Evolutionary conservation across 2,329 filamentous ascomycete genomes (phyloP), one percentile per base, ranked within the genome.

Genomic region (Colletotrichum karsti): DNA sequence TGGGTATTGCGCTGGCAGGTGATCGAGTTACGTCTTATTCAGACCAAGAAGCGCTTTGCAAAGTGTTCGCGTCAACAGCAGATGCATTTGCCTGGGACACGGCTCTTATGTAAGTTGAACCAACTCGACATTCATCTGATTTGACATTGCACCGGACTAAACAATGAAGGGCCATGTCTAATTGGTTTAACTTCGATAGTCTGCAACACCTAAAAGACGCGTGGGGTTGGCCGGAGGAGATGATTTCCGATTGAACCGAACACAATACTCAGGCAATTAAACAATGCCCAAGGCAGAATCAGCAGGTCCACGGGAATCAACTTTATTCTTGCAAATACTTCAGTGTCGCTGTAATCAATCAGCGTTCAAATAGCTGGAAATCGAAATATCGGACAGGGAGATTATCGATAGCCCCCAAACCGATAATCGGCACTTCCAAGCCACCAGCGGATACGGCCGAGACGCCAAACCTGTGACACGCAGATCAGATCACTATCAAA

Each of bases 31-130:
- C 70, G 2, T 73, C 76, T 5, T 69, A 70, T 5, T 67, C 67
- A 8, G 81, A 82, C 50, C 81, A 82, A 56, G 74, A 80, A 46
- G 79, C 77, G 4, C 68, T 83, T 2, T 72, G 79, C 6, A 70
- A 75, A 3, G 69, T 83, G 5, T 69, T 83, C 24, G 66, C 72
- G 7, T 76, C 73, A 13, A 78, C 77, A 10, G 75, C 55, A 3
- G 56, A 33, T 12, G 9, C 18, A 3, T 61, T 26, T 3, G 5
- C 22, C 10, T 65, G 46, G 62, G 62, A 61, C 4, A n/a, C 22
- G 6, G n/a, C 20, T 10, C 15, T 44, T 15, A 61, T 65, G 56
- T 65, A 30, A 46, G 46, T 54, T 18, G 1, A 1, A 10, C 3
- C 20, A 28, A 20, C 20, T 46, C 10, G 20, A 12, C 18, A 46